Conservation (phyloP, 2,329 filamentous ascomycete genomes). For the Exserohilum turcica region DNA sequence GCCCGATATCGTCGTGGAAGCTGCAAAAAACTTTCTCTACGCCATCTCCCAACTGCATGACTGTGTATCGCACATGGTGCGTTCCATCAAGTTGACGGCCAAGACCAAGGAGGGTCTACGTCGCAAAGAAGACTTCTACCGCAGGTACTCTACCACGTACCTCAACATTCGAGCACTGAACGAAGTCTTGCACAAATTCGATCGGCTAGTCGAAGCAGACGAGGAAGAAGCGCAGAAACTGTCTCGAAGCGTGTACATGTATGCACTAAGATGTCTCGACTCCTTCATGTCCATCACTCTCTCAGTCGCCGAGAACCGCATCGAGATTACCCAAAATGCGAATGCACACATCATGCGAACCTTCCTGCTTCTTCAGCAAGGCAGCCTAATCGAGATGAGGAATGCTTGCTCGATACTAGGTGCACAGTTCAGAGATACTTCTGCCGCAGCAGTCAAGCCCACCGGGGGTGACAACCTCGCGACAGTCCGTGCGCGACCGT, state of each 20-base stretch:
- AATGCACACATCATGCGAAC: constrained; percentile 64
- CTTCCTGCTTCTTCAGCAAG: constrained; percentile 63
- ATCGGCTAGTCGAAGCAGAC: constrained; percentile 57
- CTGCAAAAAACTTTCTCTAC: constrained; percentile 61
- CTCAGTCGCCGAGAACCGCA: constrained; percentile 45
- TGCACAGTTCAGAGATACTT: constrained; percentile 41
- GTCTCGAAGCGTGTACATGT: constrained; percentile 42
- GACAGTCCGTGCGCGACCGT: constrained; percentile 38
- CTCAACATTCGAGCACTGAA: constrained; percentile 63
- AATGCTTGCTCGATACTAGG: constrained; percentile 63
- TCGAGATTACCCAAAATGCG: constrained; percentile 59
- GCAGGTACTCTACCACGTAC: constrained; percentile 62
- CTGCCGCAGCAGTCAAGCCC: constrained; percentile 27
- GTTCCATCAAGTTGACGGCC: constrained; percentile 42
- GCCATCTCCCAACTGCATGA: constrained; percentile 58
- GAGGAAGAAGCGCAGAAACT: constrained; percentile 52
- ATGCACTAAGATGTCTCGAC: constrained; percentile 43
- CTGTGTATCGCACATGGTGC: constrained; percentile 44
- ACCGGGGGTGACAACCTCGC: constrained; percentile 27
- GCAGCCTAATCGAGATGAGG: constrained; percentile 62
- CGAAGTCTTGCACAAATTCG: constrained; percentile 57
- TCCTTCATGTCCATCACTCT: constrained; percentile 45
- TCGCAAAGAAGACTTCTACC: constrained; percentile 54
- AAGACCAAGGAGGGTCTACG: constrained; percentile 52
- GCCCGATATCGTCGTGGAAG: constrained; percentile 59